A percentile compares a stretch with the other conserved stretches of the same genome.
Evolutionary conservation across 371 early-diverging fungal genomes (phyloP).

Genomic region (Coemansia sp.): DNA sequence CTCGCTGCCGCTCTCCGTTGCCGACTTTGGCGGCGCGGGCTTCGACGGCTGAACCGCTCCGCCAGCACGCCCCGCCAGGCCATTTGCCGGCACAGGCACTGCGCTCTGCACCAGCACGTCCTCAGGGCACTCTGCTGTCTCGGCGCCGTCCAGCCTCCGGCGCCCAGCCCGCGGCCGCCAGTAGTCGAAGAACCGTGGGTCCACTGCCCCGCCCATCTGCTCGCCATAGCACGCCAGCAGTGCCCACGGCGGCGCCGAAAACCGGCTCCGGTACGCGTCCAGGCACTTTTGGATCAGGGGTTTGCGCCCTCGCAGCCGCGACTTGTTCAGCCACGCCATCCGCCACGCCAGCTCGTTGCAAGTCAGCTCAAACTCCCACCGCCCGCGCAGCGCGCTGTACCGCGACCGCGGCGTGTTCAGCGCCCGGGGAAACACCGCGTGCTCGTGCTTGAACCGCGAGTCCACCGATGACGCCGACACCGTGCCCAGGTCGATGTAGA

Average conservation of each 20-base stretch:
- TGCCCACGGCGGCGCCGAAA: slow-evolving; percentile 47
- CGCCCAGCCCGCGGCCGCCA: slow-evolving; percentile 23
- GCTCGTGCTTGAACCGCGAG: slow-evolving; percentile 58
- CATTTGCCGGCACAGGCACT: background rate
- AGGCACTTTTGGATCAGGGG: slow-evolving; percentile 67
- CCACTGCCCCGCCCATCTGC: slow-evolving; percentile 23
- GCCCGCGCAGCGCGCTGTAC: slow-evolving; percentile 53
- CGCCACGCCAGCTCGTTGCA: slow-evolving; percentile 76
- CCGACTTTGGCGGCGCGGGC: too few relatives aligned
- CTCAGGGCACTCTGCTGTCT: background rate
- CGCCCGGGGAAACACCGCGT: slow-evolving; percentile 66
- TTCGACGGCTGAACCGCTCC: background rate
- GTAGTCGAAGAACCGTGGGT: slow-evolving; percentile 23
- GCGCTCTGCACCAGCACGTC: background rate
- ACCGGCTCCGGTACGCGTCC: slow-evolving; percentile 58
- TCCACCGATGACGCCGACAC: slow-evolving; percentile 55
- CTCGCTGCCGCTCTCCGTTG: background rate
- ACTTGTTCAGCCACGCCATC: slow-evolving; percentile 67
- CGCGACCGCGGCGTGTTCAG: slow-evolving; percentile 52
- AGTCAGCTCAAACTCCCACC: slow-evolving; percentile 61
- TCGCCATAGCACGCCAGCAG: slow-evolving; percentile 27
- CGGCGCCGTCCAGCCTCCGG: background rate
- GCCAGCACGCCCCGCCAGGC: background rate
- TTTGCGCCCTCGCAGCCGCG: slow-evolving; percentile 56
- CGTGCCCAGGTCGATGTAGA: slow-evolving; percentile 61